Percentiles rank a stretch among this genome's conserved stretches.
phyloP scores from a whole-genome alignment of 129 eudicot species.

The Pulicaria dysenterica region DNA sequence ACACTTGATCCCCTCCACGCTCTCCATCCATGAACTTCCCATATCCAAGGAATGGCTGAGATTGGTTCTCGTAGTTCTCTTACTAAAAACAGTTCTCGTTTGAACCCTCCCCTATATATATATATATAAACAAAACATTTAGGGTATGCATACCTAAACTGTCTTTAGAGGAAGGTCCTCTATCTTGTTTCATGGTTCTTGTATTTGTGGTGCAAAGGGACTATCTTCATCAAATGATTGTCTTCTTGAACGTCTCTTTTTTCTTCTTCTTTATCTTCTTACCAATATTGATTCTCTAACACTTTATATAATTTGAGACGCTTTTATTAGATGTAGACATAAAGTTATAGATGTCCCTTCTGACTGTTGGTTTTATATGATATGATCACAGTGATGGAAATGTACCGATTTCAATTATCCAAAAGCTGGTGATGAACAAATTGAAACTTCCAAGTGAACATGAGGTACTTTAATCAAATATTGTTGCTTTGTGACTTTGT shows the following conservation, averaged over 20 bases:
- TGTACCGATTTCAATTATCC: conserved; percentile 69
- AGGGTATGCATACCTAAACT: not conserved
- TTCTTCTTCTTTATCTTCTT: not conserved
- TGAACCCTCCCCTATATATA: no score
- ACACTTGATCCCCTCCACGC: no score
- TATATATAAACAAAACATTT: no score
- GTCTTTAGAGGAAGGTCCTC: not conserved
- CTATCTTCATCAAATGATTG: not conserved
- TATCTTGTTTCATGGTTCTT: not conserved
- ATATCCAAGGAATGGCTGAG: no score
- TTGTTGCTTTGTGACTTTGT: not conserved
- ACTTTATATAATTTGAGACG: not conserved
- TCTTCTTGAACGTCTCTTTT: not conserved
- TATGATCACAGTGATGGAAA: conserved; percentile 67
- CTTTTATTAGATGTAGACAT: not conserved
- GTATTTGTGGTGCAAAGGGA: not conserved
- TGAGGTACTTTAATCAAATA: conserved; percentile 53
- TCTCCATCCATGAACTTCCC: no score
- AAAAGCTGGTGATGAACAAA: conserved; percentile 73
- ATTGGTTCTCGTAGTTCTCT: no score
- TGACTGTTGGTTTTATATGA: conserved; percentile 17
- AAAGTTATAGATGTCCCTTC: not conserved
- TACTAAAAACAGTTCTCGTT: no score
- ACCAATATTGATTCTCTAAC: not conserved
- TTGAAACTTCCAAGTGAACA: conserved; percentile 77